phyloP scores from a whole-genome alignment of 2,329 filamentous ascomycete genomes.

The Colletotrichum horii region DNA sequence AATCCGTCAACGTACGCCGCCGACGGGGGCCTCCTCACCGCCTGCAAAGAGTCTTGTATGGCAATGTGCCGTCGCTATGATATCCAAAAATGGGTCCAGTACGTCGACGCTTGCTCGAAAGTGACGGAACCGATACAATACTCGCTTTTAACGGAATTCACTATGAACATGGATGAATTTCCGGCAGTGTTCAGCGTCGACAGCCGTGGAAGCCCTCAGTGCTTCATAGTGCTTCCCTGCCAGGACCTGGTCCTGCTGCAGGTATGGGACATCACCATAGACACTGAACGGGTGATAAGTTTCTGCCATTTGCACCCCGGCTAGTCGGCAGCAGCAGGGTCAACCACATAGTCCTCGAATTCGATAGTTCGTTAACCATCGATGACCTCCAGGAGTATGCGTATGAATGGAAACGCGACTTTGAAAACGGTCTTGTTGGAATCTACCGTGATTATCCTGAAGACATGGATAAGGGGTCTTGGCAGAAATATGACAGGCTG shows the following conservation, averaged over 20 bases:
- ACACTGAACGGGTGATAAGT: neutral
- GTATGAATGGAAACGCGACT: neutral
- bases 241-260: neutral
- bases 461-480: neutral
- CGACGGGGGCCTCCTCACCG: neutral
- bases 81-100: neutral
- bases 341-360: neutral
- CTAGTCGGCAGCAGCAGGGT: neutral
- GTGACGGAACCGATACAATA: neutral
- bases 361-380: neutral
- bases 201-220: neutral
- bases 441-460: neutral
- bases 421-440: neutral
- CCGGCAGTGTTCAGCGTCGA: neutral
- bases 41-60: neutral
- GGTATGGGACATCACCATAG: neutral
- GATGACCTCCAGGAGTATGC: fast-evolving
- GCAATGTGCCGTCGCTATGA: neutral
- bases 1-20: neutral
- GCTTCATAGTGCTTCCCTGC: neutral
- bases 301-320: neutral
- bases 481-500: neutral
- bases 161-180: neutral
- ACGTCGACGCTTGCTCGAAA: neutral
- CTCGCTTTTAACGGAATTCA: fast-evolving